A percentile compares a stretch with the other conserved stretches of the same genome.
Conservation (phyloP, 2,329 filamentous ascomycete genomes). For the Bipolaris gigantea region DNA sequence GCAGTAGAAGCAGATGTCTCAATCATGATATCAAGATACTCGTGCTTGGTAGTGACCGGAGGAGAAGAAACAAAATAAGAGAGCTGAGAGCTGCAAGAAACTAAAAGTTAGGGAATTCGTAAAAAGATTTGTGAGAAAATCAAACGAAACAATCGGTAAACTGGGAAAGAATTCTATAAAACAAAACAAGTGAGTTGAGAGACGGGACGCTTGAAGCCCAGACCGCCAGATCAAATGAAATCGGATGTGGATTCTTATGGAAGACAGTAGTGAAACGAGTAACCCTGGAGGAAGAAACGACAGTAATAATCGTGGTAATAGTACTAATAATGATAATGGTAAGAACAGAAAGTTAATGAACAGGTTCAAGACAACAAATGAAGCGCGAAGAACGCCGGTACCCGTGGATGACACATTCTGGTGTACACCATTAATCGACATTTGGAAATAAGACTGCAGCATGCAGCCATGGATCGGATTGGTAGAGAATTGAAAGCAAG, state of each 20-base stretch:
- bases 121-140: background rate
- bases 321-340: no score
- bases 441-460: background rate
- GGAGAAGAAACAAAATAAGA: background rate
- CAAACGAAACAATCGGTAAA: background rate
- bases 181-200: background rate
- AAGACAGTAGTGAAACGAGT: background rate
- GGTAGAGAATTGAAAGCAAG: background rate
- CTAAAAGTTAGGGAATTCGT: background rate
- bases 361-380: background rate
- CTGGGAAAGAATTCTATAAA: background rate
- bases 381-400: background rate
- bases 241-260: background rate
- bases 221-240: background rate
- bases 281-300: background rate
- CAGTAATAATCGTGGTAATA: background rate
- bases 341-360: background rate
- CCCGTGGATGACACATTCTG: background rate
- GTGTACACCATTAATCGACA: background rate
- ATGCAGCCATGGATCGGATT: background rate
- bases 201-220: background rate
- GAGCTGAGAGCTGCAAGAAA: background rate
- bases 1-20: background rate
- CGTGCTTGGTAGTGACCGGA: background rate
- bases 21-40: background rate